A percentile compares a stretch with the other conserved stretches of the same genome.
These are phyloP conservation scores for Centrapalus pauciflorus DNA, from an alignment of 129 eudicot species.

Conservation along the genomic window DNA sequence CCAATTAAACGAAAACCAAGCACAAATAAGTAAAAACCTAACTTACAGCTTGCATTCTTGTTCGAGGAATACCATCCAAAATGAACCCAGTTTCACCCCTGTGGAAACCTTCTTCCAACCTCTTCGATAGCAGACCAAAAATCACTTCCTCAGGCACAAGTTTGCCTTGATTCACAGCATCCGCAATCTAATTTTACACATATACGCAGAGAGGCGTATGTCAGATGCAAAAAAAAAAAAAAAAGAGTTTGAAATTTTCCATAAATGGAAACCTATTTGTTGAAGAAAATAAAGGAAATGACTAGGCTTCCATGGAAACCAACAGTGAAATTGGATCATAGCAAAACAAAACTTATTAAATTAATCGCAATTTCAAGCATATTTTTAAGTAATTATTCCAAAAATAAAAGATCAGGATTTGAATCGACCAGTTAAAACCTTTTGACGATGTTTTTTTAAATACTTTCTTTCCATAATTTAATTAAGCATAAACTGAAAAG, in stretches of 20 bases:
- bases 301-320: neutral
- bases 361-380: neutral
- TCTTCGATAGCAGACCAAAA: slow-evolving; percentile 80
- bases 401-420: neutral
- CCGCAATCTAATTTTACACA: slow-evolving; percentile 49
- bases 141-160: slow-evolving; percentile 88
- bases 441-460: neutral
- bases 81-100: slow-evolving; percentile 94
- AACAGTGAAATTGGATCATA: neutral
- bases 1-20: neutral
- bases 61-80: slow-evolving; percentile 90
- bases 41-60: slow-evolving; percentile 88
- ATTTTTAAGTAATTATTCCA: no score
- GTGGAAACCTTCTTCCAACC: slow-evolving; percentile 80
- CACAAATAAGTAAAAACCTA: neutral
- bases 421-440: neutral
- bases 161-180: slow-evolving; percentile 79
- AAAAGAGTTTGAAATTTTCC: no score
- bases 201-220: neutral
- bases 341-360: neutral
- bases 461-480: neutral
- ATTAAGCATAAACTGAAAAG: neutral
- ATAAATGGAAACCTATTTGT: neutral
- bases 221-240: slow-evolving; percentile 3
- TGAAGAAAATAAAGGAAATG: neutral